Evolutionary conservation across 805 yeast genomes (phyloP), one percentile per base, ranked within the genome.

Genomic region (Dipodascopsis tothii): DNA sequence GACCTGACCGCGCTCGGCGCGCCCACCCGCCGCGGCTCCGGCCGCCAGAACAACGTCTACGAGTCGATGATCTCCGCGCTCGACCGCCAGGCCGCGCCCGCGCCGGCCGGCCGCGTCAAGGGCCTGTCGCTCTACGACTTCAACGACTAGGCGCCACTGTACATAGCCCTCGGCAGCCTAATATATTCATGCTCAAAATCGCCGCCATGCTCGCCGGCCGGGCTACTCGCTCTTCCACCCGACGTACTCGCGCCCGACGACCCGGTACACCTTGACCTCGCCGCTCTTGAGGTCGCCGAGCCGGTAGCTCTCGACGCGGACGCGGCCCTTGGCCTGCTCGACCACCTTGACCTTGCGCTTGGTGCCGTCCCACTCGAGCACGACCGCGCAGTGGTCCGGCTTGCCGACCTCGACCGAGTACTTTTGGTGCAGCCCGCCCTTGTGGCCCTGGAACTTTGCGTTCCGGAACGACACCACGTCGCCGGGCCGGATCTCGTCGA

Each of bases 221-320:
- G n/a, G n/a, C n/a, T n/a, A 20, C 21, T 39, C 41, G n/a, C 39
- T 37, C 19, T 44, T 44, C 95, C 95, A 87, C 3, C 79, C 81
- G 34, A 86, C 74, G 56, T 72, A 80, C 28, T 74, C 78, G 48
- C 85, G 75, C 9, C 84, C 84, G 25, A 87, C 81, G 4, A 77
- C 75, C 58, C 97, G 75, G 64, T 80, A 92, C 3, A 88, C 84
- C 51, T 84, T 74, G 9, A 90, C 66, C 55, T 77, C 78, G 3
- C 98, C 98, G 46, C 77, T 68, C 59, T 75, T 80, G 74, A 90
- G 72, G 46, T 85, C 94, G 2, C 74, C 67, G 2, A 88, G 60
- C 55, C 77, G 78, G 60, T 81, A 83, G 35, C 82, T 72, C 35
- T 77, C 79, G 45, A 72, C 74, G 46, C 68, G 73, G 33, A 82